Conservation (phyloP, 257 asterid genomes). For the Nicotiana undulata region DNA sequence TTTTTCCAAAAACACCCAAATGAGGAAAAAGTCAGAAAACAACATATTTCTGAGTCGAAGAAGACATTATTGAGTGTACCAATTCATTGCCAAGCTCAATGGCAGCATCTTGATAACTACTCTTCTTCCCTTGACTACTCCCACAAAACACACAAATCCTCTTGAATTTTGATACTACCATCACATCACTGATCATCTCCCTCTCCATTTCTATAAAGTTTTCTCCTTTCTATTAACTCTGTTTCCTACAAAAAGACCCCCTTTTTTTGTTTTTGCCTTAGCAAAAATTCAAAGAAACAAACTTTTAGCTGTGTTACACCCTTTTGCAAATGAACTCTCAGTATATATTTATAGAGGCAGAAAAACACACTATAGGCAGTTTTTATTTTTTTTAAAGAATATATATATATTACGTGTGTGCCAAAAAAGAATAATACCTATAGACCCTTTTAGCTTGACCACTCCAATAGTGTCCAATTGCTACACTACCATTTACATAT, state of each 20-base stretch:
- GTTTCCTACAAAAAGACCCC: conserved; percentile 9
- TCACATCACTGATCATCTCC: conserved; percentile 62
- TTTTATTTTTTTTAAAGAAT: not conserved
- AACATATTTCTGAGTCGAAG: not conserved
- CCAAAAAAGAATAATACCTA: conserved; percentile 15
- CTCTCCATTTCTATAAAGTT: not conserved
- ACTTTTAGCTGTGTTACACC: not conserved
- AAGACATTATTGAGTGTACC: conserved; percentile 31
- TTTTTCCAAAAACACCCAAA: not conserved
- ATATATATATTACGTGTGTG: not conserved
- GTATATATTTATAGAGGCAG: not conserved
- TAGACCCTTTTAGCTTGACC: conserved; percentile 23
- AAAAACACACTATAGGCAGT: not conserved
- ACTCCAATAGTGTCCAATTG: not conserved
- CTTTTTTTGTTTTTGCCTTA: not conserved
- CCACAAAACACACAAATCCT: conserved; percentile 93
- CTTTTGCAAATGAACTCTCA: not conserved
- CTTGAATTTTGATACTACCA: conserved; percentile 57
- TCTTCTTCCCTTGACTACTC: conserved; percentile 85
- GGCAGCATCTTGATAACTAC: conserved; percentile 88
- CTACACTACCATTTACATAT: conserved; percentile 19
- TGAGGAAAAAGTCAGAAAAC: not conserved
- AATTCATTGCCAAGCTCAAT: conserved; percentile 67
- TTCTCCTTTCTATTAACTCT: not conserved
- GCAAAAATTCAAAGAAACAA: not conserved